A percentile compares a stretch with the other conserved stretches of the same genome.
Conservation (phyloP, 2,329 filamentous ascomycete species). For the Apiospora marii region DNA sequence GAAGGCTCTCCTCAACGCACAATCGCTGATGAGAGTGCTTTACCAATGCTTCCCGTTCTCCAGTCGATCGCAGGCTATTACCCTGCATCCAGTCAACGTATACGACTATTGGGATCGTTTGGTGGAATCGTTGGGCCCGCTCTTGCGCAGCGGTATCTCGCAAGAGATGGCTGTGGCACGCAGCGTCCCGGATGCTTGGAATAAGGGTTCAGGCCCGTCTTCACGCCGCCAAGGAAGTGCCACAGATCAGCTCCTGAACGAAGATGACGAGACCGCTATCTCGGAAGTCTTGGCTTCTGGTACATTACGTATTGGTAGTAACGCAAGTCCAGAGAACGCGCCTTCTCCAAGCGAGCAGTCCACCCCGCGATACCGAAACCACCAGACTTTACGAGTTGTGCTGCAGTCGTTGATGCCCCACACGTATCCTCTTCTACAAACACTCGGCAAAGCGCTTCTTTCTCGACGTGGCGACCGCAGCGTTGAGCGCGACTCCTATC, state of each 20-base stretch:
- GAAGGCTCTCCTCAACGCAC: slow-evolving; percentile 79
- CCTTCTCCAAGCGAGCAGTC: slow-evolving; percentile 38
- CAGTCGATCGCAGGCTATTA: slow-evolving; percentile 67
- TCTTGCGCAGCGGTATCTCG: slow-evolving; percentile 82
- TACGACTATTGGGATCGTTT: slow-evolving; percentile 84
- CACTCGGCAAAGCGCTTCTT: slow-evolving; percentile 81
- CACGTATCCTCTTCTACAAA: slow-evolving; percentile 86
- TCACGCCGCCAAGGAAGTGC: slow-evolving; percentile 30
- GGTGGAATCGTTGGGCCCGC: slow-evolving; percentile 75
- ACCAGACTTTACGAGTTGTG: slow-evolving; percentile 76
- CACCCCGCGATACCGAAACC: slow-evolving; percentile 70
- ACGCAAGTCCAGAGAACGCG: slow-evolving; percentile 27
- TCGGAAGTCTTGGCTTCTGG: slow-evolving; percentile 37
- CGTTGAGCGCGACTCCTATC: slow-evolving; percentile 66
- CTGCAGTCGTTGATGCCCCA: slow-evolving; percentile 80
- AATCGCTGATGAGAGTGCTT: slow-evolving; percentile 78
- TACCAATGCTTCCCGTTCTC: slow-evolving; percentile 77
- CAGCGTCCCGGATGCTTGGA: slow-evolving; percentile 76
- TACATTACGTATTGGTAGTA: slow-evolving; percentile 37
- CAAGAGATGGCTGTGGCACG: slow-evolving; percentile 82
- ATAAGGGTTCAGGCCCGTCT: slow-evolving; percentile 37
- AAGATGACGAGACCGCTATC: slow-evolving; percentile 40
- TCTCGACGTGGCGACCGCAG: slow-evolving; percentile 62
- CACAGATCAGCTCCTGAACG: slow-evolving; percentile 26
- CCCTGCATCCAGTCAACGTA: slow-evolving; percentile 80